These are phyloP conservation scores for Vitis hybrid DNA, from an alignment of 177 flowering plant species.

Conservation along the genomic window DNA sequence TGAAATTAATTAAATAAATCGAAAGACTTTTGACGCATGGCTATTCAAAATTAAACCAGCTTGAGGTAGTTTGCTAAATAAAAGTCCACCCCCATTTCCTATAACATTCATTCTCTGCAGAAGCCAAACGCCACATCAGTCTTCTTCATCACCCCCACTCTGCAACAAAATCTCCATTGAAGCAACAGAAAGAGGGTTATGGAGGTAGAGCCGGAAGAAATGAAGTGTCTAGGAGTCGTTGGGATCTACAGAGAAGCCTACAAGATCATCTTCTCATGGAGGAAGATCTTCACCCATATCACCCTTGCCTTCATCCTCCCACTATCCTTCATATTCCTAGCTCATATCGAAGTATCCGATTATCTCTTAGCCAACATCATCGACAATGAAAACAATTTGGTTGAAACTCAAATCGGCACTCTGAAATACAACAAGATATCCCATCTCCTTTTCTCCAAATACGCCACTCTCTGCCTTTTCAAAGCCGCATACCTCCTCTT, in stretches of 20 bases:
- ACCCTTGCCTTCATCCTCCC: constrained; percentile 62
- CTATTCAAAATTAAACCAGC: too few relatives aligned
- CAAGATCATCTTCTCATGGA: constrained; percentile 40
- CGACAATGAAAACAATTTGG: constrained; percentile 17
- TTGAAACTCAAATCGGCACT: constrained; percentile 17
- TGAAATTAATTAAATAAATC: too few relatives aligned
- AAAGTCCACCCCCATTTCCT: not conserved
- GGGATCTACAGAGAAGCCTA: constrained; percentile 51
- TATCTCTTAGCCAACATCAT: constrained; percentile 30
- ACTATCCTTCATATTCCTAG: constrained; percentile 52
- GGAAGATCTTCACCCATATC: constrained; percentile 52
- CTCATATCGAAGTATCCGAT: constrained; percentile 40
- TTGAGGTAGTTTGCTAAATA: not conserved
- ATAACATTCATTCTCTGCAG: not conserved
- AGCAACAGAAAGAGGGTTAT: constrained; percentile 16
- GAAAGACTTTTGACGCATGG: too few relatives aligned
- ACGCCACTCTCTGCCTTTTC: constrained; percentile 25
- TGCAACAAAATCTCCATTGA: not conserved
- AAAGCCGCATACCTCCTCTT: constrained; percentile 31
- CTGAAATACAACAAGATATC: constrained; percentile 17
- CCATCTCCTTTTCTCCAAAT: constrained; percentile 33
- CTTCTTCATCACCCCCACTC: too few relatives aligned
- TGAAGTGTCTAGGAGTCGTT: constrained; percentile 53
- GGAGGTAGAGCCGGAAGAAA: constrained; percentile 68
- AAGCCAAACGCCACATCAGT: too few relatives aligned